phyloP scores from a whole-genome alignment of 495 filamentous ascomycete genomes.

The Aspergillus affinis region DNA sequence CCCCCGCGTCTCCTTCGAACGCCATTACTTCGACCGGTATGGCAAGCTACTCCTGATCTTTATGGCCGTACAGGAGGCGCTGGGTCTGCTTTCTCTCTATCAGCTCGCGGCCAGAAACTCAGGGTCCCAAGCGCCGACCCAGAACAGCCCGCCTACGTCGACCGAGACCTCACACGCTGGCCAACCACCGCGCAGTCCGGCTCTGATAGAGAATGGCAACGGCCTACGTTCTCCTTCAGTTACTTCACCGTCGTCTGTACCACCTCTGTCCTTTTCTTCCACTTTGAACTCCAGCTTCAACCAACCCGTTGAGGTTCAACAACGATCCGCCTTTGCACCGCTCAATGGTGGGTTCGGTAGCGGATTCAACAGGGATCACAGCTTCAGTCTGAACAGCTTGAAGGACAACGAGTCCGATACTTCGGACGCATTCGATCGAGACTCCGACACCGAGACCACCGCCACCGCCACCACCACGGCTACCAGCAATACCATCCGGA shows the following conservation, averaged over 20 bases:
- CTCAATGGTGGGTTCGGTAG: conserved; percentile 16
- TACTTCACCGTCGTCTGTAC: conserved; percentile 20
- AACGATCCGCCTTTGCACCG: conserved; percentile 20
- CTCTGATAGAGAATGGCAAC: conserved; percentile 19
- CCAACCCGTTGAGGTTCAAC: conserved; percentile 26
- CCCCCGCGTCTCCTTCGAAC: conserved; percentile 28
- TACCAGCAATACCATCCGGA: conserved; percentile 39
- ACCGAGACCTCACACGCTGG: conserved; percentile 1
- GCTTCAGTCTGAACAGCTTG: conserved; percentile 39
- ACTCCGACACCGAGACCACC: conserved; percentile 45
- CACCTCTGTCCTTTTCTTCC: conserved; percentile 35
- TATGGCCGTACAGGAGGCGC: conserved; percentile 40
- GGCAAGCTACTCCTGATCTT: conserved; percentile 43
- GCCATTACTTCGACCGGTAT: conserved; percentile 45
- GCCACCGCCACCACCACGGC: conserved; percentile 36
- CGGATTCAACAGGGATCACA: conserved; percentile 25
- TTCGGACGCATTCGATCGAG: conserved; percentile 38
- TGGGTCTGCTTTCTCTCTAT: conserved; percentile 33
- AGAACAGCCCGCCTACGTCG: background rate
- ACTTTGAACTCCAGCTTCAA: conserved; percentile 36
- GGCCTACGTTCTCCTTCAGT: conserved; percentile 22
- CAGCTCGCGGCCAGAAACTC: conserved; percentile 8
- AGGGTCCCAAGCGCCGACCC: conserved; percentile 5
- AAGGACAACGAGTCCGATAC: conserved; percentile 33
- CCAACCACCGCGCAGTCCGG: background rate